Evolutionary conservation across 208 protist species (phyloP).

Genomic region (Leishmania martiniquensis): DNA sequence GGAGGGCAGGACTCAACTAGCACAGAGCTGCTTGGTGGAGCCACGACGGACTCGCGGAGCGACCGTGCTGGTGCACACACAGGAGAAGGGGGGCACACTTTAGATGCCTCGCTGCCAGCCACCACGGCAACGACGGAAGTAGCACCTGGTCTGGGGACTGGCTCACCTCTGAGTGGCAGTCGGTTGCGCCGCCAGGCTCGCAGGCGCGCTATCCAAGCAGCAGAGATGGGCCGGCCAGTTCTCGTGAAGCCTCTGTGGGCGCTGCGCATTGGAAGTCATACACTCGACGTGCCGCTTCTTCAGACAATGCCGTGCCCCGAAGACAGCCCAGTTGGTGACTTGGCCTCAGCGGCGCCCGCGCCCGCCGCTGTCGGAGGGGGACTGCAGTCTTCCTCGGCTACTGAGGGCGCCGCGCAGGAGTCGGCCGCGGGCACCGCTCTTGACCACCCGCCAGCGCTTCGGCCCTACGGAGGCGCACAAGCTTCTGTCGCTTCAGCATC

Average conservation of each 20-base stretch:
- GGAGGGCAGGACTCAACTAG: not conserved
- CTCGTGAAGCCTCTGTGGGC: conserved; percentile 41
- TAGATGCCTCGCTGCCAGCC: not conserved
- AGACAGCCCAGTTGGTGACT: not conserved
- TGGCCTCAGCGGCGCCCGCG: not conserved
- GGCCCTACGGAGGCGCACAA: not conserved
- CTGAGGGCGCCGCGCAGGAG: not conserved
- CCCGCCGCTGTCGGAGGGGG: too few species aligned
- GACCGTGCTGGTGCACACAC: not conserved
- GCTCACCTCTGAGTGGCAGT: conserved; percentile 7
- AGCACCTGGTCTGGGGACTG: not conserved
- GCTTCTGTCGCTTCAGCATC: not conserved
- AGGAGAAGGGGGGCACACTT: not conserved
- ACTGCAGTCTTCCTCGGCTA: not conserved
- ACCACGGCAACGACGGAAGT: not conserved
- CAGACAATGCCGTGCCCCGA: not conserved
- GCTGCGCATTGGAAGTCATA: conserved; percentile 22
- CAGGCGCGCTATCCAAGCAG: conserved; percentile 24
- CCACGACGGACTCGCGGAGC: not conserved
- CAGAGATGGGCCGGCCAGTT: conserved; percentile 26
- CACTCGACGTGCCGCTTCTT: conserved; percentile 21
- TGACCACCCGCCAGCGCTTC: not conserved
- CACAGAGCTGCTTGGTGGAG: not conserved
- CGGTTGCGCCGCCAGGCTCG: conserved; percentile 26
- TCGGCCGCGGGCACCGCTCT: not conserved